Evolutionary conservation across 2,329 filamentous ascomycete species (phyloP).

Genomic region (Clonostachys sp.): DNA sequence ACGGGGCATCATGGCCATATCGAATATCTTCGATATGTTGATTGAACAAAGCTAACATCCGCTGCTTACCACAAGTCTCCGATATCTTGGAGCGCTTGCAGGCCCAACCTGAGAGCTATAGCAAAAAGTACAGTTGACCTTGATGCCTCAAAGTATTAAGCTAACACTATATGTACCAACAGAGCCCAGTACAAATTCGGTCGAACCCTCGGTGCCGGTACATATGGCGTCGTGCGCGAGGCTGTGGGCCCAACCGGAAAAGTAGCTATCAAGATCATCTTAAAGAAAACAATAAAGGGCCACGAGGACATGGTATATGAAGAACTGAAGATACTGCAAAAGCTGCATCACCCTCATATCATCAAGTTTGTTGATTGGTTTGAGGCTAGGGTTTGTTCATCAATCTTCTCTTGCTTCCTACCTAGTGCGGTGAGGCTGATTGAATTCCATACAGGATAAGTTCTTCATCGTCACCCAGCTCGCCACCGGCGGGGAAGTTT

Average conservation of each 20-base stretch:
- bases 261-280: constrained; percentile 96
- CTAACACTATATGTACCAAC: constrained; percentile 9
- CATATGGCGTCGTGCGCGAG: constrained; percentile 96
- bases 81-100: constrained; percentile 94
- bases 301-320: constrained; percentile 99
- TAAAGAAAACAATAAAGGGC: constrained; percentile 98
- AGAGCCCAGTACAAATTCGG: constrained; percentile 90
- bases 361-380: constrained; percentile 99
- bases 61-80: constrained; percentile 51
- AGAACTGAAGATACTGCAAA: constrained; percentile 89
- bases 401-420: neutral
- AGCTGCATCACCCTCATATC: constrained; percentile 89
- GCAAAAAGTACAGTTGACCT: constrained; percentile 73
- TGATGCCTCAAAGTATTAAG: constrained; percentile 5
- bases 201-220: constrained; percentile 89
- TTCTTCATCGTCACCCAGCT: constrained; percentile 99
- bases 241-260: constrained; percentile 79
- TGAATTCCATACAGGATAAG: constrained; percentile 69
- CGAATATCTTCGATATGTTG: too few relatives aligned
- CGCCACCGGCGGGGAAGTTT: constrained; percentile 91
- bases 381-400: constrained; percentile 75
- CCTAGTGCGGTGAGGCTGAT: neutral
- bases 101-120: constrained; percentile 95
- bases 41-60: too few relatives aligned
- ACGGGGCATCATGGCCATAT: too few relatives aligned